A percentile compares a stretch with the other conserved stretches of the same genome.
phyloP scores from a whole-genome alignment of 768 basidiomycete genomes.

The Cubamyces sp. region DNA sequence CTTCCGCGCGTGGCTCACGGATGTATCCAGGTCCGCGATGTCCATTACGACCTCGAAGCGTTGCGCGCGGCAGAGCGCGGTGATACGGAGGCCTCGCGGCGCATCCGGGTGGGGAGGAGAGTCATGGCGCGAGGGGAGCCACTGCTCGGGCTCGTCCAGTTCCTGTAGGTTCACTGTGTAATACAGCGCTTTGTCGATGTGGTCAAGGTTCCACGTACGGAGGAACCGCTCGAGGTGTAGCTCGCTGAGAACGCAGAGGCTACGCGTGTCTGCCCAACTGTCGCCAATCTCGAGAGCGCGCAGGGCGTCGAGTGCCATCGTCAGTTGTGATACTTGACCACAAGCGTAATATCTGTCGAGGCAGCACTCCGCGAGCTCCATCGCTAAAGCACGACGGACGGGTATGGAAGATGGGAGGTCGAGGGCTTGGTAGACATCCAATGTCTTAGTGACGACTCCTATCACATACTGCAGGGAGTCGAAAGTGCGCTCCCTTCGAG shows the following conservation, averaged over 20 bases:
- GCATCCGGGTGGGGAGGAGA: neutral
- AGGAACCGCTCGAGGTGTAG: slow-evolving; percentile 4
- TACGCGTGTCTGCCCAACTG: neutral
- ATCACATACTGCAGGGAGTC: neutral
- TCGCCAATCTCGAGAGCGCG: no score
- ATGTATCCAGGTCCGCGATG: slow-evolving; percentile 2
- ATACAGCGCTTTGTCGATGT: slow-evolving; percentile 6
- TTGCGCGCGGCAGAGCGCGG: neutral
- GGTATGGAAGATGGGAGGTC: no score
- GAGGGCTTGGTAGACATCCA: neutral
- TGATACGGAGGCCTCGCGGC: neutral
- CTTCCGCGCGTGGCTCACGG: neutral
- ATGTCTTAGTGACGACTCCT: neutral
- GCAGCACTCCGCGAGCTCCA: no score
- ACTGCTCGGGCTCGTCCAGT: neutral
- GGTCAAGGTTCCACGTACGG: neutral
- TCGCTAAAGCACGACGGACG: no score
- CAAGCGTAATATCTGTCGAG: neutral
- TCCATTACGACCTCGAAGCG: slow-evolving; percentile 8
- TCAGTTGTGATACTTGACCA: neutral
- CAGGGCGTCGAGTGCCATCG: neutral
- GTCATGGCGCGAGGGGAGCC: neutral
- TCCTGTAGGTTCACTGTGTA: neutral
- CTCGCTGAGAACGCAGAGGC: slow-evolving; percentile 3
- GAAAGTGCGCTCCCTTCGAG: neutral